Evolutionary conservation across 2,329 filamentous ascomycete genomes (phyloP).

Genomic region (Conoideocrella luteorostrata): DNA sequence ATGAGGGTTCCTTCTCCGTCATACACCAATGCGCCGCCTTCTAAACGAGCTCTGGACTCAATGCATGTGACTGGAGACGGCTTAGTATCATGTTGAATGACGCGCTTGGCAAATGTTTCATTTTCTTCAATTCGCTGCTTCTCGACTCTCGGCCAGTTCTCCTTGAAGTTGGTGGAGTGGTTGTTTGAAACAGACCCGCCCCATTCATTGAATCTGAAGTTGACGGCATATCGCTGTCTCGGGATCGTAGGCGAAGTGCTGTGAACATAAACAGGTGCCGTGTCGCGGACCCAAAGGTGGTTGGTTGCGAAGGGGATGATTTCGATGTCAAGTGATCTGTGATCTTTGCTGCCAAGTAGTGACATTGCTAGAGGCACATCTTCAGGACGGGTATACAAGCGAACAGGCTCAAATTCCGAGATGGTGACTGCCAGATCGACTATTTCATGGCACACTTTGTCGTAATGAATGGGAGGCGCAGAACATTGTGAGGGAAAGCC

Average conservation of each 20-base stretch:
- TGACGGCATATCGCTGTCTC: neutral
- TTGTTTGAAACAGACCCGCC: neutral
- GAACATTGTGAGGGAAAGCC: neutral
- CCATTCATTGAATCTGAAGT: neutral
- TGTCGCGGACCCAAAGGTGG: neutral
- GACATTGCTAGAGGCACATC: neutral
- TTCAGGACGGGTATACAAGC: neutral
- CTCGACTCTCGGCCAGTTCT: neutral
- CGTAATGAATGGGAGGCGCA: neutral
- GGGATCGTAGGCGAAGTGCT: neutral
- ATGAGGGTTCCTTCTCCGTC: neutral
- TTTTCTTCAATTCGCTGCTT: neutral
- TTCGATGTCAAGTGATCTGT: neutral
- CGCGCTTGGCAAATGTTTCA: neutral
- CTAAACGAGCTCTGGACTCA: neutral
- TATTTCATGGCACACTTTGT: neutral
- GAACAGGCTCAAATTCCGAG: neutral
- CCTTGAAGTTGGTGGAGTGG: neutral
- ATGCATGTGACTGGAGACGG: neutral
- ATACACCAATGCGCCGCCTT: neutral
- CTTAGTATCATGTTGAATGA: neutral
- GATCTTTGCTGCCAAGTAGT: neutral
- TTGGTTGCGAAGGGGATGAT: neutral
- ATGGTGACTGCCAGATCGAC: neutral
- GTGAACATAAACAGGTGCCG: neutral